A percentile compares a stretch with the other conserved stretches of the same genome.
Conservation (phyloP, 495 filamentous ascomycete species). For the Melanomma pulvis-pyrius region DNA sequence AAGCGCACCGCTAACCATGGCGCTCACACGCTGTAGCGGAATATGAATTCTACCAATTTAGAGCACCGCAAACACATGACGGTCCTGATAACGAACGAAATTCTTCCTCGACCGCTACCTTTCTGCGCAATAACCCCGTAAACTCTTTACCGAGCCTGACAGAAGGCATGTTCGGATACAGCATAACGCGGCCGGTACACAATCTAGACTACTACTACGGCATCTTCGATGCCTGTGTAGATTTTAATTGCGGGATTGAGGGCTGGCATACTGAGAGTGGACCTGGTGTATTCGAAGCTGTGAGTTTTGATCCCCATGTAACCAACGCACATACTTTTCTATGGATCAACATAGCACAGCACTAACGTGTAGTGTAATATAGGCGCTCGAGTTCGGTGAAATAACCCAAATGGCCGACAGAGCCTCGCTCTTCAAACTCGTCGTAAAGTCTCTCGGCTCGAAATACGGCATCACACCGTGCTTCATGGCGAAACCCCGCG, state of each 20-base stretch:
- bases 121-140: slow-evolving; percentile 71
- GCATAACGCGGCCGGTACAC: slow-evolving; percentile 85
- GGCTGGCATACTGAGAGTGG: slow-evolving; percentile 98
- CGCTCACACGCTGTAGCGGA: slow-evolving; percentile 62
- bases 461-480: slow-evolving; percentile 91
- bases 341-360: too few species aligned
- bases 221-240: slow-evolving; percentile 78
- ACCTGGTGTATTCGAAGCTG: slow-evolving; percentile 94
- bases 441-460: slow-evolving; percentile 81
- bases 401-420: slow-evolving; percentile 86
- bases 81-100: slow-evolving; percentile 54
- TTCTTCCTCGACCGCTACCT: slow-evolving; percentile 71
- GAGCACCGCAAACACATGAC: slow-evolving; percentile 57
- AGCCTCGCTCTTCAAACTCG: slow-evolving; percentile 88
- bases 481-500: slow-evolving; percentile 98
- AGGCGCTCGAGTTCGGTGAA: slow-evolving; percentile 83
- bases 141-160: slow-evolving; percentile 75
- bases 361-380: slow-evolving; percentile 6
- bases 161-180: slow-evolving; percentile 98
- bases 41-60: slow-evolving; percentile 97
- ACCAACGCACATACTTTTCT: too few species aligned
- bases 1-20: not conserved
- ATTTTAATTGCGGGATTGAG: slow-evolving; percentile 83
- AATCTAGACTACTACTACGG: slow-evolving; percentile 95
- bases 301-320: slow-evolving; percentile 41